Evolutionary conservation across 768 basidiomycete species (phyloP), one percentile per base, ranked within the genome.

Genomic region (Boletales sp.): DNA sequence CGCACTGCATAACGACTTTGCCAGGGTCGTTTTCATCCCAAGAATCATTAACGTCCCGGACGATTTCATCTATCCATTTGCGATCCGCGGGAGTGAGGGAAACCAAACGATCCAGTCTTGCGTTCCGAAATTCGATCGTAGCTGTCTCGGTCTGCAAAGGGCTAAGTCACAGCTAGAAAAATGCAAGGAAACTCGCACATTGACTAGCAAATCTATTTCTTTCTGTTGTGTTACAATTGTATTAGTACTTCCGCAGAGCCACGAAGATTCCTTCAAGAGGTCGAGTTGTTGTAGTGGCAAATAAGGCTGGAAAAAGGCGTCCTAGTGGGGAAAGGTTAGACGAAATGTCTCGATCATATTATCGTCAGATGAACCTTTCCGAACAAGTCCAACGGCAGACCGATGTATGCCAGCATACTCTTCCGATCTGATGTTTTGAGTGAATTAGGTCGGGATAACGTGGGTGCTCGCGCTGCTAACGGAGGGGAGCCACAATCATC

Each of bases 271-370:
- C 60, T 79, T 84, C 29, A 97, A 69, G 69, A 92, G 82, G 53
- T 97, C 94, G 7, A 97, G 74, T 69, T 99, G 94, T 67, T 99
- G 97, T 2, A 99, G 69, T 0, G 97, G 95, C 12, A 98, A 73
- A 65, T 98, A 99, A 2, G 97, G 97, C 66, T 99, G 97, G 72
- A 99, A 99, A 72, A 98, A 94, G 5, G 93, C 80, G 57, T 93
- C 90, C 86, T 92, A 56, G 40, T 56, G 45, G 31, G 2, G 21
- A 46, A 46, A 3, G 21, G 19, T 48, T 34, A 49, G 55, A 17
- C n/a, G 1, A 45, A 18, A 36, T 17, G 29, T 18, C 45, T 38
- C 24, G 13, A 5, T 12, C 19, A 29, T 4, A 45, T 39, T 4
- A 40, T 17, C 36, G 12, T 32, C 43, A 14, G 52, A 47, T 12